Evolutionary conservation across 192 early-diverging fungal genomes (phyloP).

Genomic region (Entomortierella chlamydospora): DNA sequence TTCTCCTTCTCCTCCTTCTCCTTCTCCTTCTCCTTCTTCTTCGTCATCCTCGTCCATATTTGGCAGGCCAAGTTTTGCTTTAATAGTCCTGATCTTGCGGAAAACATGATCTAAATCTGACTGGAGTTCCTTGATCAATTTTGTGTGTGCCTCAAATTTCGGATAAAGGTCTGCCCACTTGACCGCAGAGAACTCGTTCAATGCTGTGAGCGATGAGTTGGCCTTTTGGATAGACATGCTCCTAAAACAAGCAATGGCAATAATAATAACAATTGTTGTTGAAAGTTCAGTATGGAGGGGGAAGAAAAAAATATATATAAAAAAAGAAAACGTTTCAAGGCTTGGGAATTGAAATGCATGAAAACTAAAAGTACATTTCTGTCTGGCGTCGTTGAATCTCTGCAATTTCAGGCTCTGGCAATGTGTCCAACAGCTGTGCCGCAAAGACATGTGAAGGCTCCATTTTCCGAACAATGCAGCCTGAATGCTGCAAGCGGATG

Average conservation of each 20-base stretch:
- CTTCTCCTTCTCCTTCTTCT: background rate
- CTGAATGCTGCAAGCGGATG: too few relatives aligned
- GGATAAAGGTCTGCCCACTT: conserved; percentile 63
- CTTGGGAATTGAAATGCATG: too few relatives aligned
- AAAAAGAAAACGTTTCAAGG: too few relatives aligned
- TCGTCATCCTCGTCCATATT: conserved; percentile 28
- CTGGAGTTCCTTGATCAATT: conserved; percentile 66
- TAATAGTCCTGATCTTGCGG: conserved; percentile 58
- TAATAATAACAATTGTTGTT: too few relatives aligned
- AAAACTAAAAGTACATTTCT: conserved; percentile 37
- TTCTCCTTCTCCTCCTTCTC: background rate
- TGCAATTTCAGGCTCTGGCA: conserved; percentile 39
- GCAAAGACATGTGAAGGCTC: conserved; percentile 38
- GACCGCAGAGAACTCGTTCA: conserved; percentile 68
- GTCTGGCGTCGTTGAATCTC: conserved; percentile 41
- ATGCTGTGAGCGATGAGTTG: conserved; percentile 47
- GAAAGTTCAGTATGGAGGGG: background rate
- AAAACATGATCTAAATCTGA: conserved; percentile 68
- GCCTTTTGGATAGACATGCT: conserved; percentile 30
- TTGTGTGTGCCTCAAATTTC: conserved; percentile 66
- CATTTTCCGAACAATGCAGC: background rate
- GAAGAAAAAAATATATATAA: background rate
- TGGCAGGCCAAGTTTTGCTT: conserved; percentile 27
- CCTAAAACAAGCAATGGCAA: background rate
- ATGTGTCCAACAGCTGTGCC: conserved; percentile 22